A percentile compares a stretch with the other conserved stretches of the same genome.
Evolutionary conservation across 2,329 filamentous ascomycete species (phyloP).

Genomic region (Diaporthe velutina): DNA sequence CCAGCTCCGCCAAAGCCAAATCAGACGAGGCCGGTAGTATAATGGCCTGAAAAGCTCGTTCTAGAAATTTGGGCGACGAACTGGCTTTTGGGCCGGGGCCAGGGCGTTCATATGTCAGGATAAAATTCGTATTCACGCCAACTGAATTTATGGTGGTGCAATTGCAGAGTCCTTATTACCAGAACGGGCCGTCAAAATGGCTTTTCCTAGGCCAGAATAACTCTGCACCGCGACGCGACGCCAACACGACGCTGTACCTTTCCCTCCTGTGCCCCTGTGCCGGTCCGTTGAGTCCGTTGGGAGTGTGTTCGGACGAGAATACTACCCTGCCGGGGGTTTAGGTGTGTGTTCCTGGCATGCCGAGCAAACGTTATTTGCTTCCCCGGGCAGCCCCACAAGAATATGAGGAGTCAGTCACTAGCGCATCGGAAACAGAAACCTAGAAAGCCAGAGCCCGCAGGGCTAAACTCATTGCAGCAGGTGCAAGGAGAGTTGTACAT

Average conservation of each 20-base stretch:
- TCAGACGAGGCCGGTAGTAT: background rate
- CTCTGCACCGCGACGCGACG: background rate
- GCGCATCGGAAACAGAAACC: slow-evolving; percentile 1
- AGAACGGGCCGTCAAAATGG: background rate
- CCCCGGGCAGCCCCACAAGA: background rate
- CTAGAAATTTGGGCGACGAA: background rate
- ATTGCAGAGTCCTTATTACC: background rate
- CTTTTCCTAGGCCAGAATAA: background rate
- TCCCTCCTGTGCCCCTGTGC: background rate
- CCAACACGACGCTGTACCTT: background rate
- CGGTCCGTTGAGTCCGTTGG: background rate
- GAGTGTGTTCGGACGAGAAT: slow-evolving; percentile 12
- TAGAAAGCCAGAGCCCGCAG: background rate
- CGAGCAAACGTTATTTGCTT: background rate
- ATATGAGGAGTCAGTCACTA: slow-evolving; percentile 1
- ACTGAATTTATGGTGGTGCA: background rate
- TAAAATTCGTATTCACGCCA: background rate
- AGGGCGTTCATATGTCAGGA: background rate
- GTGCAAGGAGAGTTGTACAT: background rate
- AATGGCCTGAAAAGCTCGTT: background rate
- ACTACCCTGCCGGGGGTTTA: background rate
- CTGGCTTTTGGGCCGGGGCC: background rate
- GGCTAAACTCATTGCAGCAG: slow-evolving; percentile 25
- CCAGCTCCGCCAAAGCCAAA: background rate
- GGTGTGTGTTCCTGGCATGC: slow-evolving; percentile 8